Evolutionary conservation across 2,329 filamentous ascomycete species (phyloP).

Genomic region (Massarina eburnea): DNA sequence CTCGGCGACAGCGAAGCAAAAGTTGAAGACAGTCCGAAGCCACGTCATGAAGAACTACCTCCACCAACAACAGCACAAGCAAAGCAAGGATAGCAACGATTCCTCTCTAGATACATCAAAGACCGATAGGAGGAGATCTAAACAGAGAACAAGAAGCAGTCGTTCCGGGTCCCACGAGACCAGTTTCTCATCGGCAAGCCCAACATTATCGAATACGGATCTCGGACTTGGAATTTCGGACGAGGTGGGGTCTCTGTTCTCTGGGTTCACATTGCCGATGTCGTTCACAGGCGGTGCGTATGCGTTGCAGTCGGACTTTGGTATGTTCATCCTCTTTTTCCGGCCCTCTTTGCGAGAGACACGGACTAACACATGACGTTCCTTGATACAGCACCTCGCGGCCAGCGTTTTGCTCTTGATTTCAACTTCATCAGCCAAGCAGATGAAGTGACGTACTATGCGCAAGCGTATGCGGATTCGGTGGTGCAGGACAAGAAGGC

Average conservation of each 20-base stretch:
- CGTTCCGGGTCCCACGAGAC: slow-evolving; percentile 14
- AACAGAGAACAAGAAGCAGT: slow-evolving; percentile 11
- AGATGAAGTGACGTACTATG: slow-evolving; percentile 13
- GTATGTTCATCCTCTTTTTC: not conserved
- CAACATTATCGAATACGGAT: not conserved
- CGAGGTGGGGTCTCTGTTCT: slow-evolving; percentile 10
- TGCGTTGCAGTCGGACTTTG: not conserved
- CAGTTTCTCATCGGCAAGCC: slow-evolving; percentile 1
- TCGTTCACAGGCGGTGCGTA: not conserved
- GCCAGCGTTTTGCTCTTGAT: slow-evolving; percentile 11
- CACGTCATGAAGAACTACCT: slow-evolving; percentile 29
- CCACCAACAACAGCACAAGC: slow-evolving; percentile 13
- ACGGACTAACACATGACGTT: not conserved
- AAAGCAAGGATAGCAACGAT: not conserved
- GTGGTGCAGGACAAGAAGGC: slow-evolving; percentile 13
- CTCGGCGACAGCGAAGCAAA: slow-evolving; percentile 14
- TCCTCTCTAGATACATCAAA: slow-evolving; percentile 1
- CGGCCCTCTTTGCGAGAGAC: not conserved
- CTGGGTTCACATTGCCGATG: slow-evolving; percentile 4
- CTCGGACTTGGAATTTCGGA: not conserved
- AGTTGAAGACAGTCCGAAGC: slow-evolving; percentile 25
- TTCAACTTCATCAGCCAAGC: slow-evolving; percentile 12
- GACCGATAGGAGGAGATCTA: slow-evolving; percentile 12
- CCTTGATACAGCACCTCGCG: not conserved
- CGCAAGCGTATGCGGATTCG: slow-evolving; percentile 13